These are phyloP conservation scores for Mycena sanguinolenta DNA, from an alignment of 768 basidiomycete genomes.

Conservation along the genomic window DNA sequence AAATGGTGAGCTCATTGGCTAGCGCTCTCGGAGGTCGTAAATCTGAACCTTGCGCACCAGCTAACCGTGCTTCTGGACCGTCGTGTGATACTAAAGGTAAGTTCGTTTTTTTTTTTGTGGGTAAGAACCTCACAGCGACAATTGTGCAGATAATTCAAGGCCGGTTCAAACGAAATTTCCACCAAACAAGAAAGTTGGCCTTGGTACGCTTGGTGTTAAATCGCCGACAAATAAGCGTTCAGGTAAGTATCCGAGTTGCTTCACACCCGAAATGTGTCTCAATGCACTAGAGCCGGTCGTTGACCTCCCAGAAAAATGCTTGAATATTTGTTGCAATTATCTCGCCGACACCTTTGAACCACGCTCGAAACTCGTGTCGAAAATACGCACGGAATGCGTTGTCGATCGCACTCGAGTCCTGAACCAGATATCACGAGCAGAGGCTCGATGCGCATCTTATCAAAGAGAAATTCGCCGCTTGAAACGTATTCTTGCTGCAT, in stretches of 20 bases:
- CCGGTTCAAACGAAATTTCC: neutral
- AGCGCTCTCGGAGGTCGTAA: no score
- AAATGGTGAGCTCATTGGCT: neutral
- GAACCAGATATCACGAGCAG: constrained; percentile 11
- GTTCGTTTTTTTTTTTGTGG: neutral
- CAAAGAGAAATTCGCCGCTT: constrained; percentile 21
- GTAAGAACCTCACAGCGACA: neutral
- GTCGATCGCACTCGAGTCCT: neutral
- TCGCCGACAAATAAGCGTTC: neutral
- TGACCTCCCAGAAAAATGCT: constrained; percentile 10
- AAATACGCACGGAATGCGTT: constrained; percentile 1
- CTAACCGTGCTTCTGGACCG: neutral
- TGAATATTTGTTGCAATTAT: constrained; percentile 22
- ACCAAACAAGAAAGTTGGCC: neutral
- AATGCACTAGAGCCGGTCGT: neutral
- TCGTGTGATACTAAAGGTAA: neutral
- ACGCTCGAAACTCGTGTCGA: neutral
- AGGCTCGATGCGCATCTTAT: constrained; percentile 2
- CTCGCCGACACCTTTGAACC: neutral
- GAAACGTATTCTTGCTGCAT: constrained; percentile 12
- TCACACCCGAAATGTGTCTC: neutral
- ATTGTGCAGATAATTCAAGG: neutral
- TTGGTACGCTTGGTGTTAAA: neutral
- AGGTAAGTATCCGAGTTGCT: neutral
- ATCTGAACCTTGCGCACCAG: no score